Conservation (phyloP, 495 filamentous ascomycete genomes). For the Rhypophila decipiens region DNA sequence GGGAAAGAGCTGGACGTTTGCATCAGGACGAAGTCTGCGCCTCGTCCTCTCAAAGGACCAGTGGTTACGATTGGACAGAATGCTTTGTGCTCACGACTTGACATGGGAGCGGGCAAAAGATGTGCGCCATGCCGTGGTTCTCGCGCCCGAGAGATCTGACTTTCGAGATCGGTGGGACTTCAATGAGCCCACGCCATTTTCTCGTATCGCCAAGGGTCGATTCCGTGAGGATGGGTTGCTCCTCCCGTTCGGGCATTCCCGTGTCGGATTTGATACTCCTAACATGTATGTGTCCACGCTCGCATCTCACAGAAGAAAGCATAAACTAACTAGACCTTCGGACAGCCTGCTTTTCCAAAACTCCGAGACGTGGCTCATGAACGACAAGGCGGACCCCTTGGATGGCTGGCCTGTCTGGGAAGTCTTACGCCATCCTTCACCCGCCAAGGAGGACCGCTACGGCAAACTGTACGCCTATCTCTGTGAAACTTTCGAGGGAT, state of each 20-base stretch:
- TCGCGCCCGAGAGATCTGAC: no score
- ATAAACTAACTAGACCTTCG: not conserved
- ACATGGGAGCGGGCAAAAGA: no score
- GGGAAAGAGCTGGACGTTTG: conserved; percentile 19
- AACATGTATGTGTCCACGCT: no score
- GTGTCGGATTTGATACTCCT: conserved; percentile 9
- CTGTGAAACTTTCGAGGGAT: no score
- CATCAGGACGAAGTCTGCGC: conserved; percentile 3
- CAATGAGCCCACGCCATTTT: no score
- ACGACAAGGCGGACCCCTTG: not conserved
- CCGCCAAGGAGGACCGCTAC: no score
- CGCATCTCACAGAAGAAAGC: not conserved
- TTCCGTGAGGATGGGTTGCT: conserved; percentile 30
- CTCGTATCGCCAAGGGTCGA: conserved; percentile 19
- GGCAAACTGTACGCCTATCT: no score
- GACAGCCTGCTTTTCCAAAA: not conserved
- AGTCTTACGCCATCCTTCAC: no score
- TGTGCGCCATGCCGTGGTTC: no score
- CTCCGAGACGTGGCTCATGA: not conserved
- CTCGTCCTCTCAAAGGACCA: not conserved
- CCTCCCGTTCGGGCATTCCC: conserved; percentile 28
- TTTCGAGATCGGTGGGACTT: no score
- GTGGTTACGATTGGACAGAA: no score
- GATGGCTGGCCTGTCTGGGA: not conserved
- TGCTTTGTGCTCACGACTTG: no score